phyloP scores from a whole-genome alignment of 495 filamentous ascomycete genomes.

The Haplographium delicatum region DNA sequence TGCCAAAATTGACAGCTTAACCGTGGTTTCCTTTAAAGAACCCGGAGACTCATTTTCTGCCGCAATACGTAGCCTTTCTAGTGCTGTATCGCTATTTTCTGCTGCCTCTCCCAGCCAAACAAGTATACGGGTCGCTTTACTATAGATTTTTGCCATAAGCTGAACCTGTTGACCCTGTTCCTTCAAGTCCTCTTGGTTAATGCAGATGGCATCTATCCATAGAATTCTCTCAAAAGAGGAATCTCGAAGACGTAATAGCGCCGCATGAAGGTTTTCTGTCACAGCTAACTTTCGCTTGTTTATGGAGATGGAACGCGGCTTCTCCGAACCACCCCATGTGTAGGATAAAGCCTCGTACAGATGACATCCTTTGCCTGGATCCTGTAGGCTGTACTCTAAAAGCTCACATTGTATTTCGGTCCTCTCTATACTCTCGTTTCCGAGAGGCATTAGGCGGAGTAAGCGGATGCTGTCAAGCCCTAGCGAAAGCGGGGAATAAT shows the following conservation, averaged over 20 bases:
- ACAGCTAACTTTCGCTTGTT: slow-evolving; percentile 7
- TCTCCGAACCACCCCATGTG: slow-evolving; percentile 15
- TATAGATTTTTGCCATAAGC: slow-evolving; percentile 31
- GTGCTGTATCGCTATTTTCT: too few relatives aligned
- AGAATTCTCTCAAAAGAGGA: slow-evolving; percentile 8
- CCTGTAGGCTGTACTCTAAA: too few relatives aligned
- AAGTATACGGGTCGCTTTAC: slow-evolving; percentile 24
- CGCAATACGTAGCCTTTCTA: too few relatives aligned
- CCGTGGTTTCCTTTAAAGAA: too few relatives aligned
- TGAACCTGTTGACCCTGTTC: slow-evolving; percentile 21
- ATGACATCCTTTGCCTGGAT: too few relatives aligned
- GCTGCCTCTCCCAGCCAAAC: slow-evolving; percentile 34
- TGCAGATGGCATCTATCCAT: slow-evolving; percentile 10
- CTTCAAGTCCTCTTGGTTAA: slow-evolving; percentile 17
- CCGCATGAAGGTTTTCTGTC: slow-evolving; percentile 15
- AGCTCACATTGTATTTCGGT: too few relatives aligned
- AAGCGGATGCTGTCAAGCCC: too few relatives aligned
- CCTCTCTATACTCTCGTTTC: too few relatives aligned
- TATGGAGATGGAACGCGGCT: slow-evolving; percentile 17
- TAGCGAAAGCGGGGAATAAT: too few relatives aligned
- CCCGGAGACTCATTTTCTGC: too few relatives aligned
- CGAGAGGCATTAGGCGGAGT: too few relatives aligned
- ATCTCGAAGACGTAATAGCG: slow-evolving; percentile 5
- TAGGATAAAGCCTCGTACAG: slow-evolving; percentile 20
- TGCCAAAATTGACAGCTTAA: too few relatives aligned